Percentiles rank a stretch among this genome's conserved stretches.
Evolutionary conservation across 2,329 filamentous ascomycete genomes (phyloP).

Genomic region (Curvularia eragrostidis): DNA sequence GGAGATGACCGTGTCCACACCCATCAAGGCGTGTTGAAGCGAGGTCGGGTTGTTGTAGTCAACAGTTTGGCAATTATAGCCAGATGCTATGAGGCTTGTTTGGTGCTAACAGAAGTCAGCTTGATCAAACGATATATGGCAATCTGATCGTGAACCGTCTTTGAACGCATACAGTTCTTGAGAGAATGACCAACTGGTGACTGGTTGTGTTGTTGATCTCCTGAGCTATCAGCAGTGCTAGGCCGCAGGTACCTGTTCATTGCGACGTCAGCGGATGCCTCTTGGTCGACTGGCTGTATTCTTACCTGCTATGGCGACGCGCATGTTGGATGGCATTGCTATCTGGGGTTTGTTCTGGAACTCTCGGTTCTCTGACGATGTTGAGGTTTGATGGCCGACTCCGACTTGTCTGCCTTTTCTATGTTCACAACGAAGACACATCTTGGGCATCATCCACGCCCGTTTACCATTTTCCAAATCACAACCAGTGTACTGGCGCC

Average conservation of each 20-base stretch:
- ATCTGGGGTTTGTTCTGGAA: constrained; percentile 7
- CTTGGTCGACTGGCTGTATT: neutral
- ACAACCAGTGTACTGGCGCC: constrained; percentile 24
- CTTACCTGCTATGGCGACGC: constrained; percentile 63
- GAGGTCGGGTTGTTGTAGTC: constrained; percentile 67
- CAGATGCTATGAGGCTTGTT: constrained; percentile 61
- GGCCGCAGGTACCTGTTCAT: constrained; percentile 60
- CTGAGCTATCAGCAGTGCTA: constrained; percentile 64
- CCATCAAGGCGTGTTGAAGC: constrained; percentile 70
- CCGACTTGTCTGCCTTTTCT: constrained; percentile 11
- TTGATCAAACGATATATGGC: neutral
- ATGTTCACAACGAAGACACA: constrained; percentile 6
- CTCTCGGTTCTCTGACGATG: constrained; percentile 2
- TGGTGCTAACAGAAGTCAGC: constrained; percentile 55
- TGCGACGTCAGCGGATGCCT: neutral
- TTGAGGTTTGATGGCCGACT: neutral
- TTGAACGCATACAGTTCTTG: constrained; percentile 62
- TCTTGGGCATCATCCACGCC: constrained; percentile 10
- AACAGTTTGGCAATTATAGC: constrained; percentile 72
- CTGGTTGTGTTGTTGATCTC: constrained; percentile 67
- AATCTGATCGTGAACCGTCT: neutral
- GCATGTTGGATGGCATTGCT: constrained; percentile 56
- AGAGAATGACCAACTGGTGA: constrained; percentile 74
- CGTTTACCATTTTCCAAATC: constrained; percentile 21
- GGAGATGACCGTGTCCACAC: constrained; percentile 77